Evolutionary conservation across 2,329 filamentous ascomycete species (phyloP).

Genomic region (Salinomyces thailandicus): DNA sequence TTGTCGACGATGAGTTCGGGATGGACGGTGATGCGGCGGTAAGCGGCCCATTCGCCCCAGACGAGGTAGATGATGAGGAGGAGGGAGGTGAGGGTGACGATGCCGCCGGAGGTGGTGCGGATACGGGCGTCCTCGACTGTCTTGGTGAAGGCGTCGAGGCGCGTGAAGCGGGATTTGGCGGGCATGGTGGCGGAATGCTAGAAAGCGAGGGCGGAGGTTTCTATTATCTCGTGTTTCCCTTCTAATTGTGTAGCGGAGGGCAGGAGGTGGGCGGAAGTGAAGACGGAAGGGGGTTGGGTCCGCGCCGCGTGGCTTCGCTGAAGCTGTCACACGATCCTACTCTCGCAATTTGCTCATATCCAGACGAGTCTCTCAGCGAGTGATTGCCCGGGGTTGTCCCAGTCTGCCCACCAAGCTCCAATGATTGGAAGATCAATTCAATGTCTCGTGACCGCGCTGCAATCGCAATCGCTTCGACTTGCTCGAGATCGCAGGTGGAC

Average conservation of each 20-base stretch:
- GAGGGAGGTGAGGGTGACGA: constrained; percentile 86
- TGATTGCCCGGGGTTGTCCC: no score
- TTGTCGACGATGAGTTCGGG: constrained; percentile 95
- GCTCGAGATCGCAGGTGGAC: background rate
- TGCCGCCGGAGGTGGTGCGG: constrained; percentile 86
- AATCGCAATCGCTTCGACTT: no score
- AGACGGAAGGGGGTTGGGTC: no score
- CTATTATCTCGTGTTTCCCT: no score
- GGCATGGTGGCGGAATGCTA: no score
- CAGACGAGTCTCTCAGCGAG: no score
- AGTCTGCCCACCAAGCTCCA: background rate
- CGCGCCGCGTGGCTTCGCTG: no score
- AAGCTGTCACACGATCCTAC: no score
- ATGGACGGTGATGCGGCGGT: constrained; percentile 72
- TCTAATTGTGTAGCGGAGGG: background rate
- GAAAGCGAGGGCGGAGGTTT: no score
- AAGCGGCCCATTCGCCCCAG: constrained; percentile 94
- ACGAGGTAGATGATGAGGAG: constrained; percentile 79
- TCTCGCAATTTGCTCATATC: no score
- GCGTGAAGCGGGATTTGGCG: constrained; percentile 84
- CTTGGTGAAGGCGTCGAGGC: constrained; percentile 97
- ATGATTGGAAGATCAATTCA: background rate
- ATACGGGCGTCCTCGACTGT: constrained; percentile 96
- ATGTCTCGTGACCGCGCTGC: no score
- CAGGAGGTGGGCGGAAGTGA: no score